Evolutionary conservation across 2,329 filamentous ascomycete genomes (phyloP).

Genomic region (Hysterium pulicare): DNA sequence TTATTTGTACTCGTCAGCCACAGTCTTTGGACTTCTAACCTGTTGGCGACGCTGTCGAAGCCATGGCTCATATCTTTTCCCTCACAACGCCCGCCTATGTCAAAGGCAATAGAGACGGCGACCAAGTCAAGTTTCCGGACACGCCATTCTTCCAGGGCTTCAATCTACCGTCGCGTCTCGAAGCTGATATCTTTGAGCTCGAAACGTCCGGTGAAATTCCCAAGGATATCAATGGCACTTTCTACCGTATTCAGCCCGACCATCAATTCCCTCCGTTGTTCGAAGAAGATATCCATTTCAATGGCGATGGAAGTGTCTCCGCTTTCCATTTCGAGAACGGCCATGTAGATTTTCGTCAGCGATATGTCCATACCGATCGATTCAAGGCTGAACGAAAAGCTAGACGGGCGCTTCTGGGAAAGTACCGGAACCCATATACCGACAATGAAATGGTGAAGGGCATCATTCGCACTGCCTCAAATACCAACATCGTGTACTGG

Average conservation of each 20-base stretch:
- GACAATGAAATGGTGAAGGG: slow-evolving; percentile 55
- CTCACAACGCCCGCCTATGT: slow-evolving; percentile 26
- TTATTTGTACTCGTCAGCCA: no score
- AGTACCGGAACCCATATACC: slow-evolving; percentile 57
- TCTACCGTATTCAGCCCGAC: slow-evolving; percentile 44
- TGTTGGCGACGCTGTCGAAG: no score
- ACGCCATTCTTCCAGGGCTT: slow-evolving; percentile 38
- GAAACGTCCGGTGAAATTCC: slow-evolving; percentile 42
- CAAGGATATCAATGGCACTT: slow-evolving; percentile 43
- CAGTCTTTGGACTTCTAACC: no score
- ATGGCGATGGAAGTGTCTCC: slow-evolving; percentile 44
- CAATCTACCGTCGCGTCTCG: slow-evolving; percentile 39
- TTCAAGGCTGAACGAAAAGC: slow-evolving; percentile 40
- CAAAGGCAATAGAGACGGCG: slow-evolving; percentile 19
- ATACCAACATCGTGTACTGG: slow-evolving; percentile 61
- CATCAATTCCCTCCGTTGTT: slow-evolving; percentile 54
- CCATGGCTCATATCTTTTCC: slow-evolving; percentile 35
- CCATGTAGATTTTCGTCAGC: slow-evolving; percentile 42
- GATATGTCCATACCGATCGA: slow-evolving; percentile 43
- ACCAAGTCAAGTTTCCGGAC: slow-evolving; percentile 32
- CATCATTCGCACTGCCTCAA: slow-evolving; percentile 55
- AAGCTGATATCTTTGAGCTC: slow-evolving; percentile 39
- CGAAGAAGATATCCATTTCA: slow-evolving; percentile 53
- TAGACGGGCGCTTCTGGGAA: slow-evolving; percentile 47
- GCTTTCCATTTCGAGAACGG: slow-evolving; percentile 43